Conservation (phyloP, 495 filamentous ascomycete genomes). For the Chaetomium tenue region DNA sequence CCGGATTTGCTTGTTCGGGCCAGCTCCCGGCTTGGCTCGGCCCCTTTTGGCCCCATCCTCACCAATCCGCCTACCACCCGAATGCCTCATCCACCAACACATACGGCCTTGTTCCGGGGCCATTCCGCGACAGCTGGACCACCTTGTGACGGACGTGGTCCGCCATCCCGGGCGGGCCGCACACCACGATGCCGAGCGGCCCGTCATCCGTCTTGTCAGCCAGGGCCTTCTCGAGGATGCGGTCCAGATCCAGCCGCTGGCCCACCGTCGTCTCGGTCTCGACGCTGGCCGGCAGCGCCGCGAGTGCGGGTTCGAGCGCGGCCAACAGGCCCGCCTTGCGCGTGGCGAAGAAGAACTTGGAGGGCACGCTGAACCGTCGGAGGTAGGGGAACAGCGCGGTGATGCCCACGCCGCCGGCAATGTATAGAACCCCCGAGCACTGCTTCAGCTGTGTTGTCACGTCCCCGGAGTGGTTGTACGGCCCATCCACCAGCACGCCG, state of each 20-base stretch:
- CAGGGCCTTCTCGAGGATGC: slow-evolving; percentile 18
- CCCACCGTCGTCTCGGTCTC: slow-evolving; percentile 20
- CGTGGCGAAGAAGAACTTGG: slow-evolving; percentile 26
- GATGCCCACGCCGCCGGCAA: slow-evolving; percentile 33
- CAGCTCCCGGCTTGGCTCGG: background rate
- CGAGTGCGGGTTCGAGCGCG: slow-evolving; percentile 13
- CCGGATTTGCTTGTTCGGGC: background rate
- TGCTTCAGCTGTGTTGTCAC: slow-evolving; percentile 14
- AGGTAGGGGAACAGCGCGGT: slow-evolving; percentile 28
- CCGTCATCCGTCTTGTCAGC: slow-evolving; percentile 11
- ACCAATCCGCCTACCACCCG: slow-evolving; percentile 13
- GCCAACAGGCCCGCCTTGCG: slow-evolving; percentile 20
- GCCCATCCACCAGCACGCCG: slow-evolving; percentile 23
- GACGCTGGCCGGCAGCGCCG: slow-evolving; percentile 14
- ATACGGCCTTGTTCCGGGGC: slow-evolving; percentile 16
- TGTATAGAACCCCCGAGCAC: slow-evolving; percentile 27
- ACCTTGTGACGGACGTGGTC: slow-evolving; percentile 25
- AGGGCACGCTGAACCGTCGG: slow-evolving; percentile 15
- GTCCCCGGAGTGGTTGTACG: slow-evolving; percentile 23
- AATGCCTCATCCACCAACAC: slow-evolving; percentile 26
- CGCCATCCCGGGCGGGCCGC: slow-evolving; percentile 32
- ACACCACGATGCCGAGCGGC: slow-evolving; percentile 28
- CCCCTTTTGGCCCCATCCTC: background rate
- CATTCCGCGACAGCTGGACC: slow-evolving; percentile 19
- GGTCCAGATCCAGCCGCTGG: slow-evolving; percentile 20